phyloP scores from a whole-genome alignment of 768 basidiomycete genomes.

The Russula olivacea region DNA sequence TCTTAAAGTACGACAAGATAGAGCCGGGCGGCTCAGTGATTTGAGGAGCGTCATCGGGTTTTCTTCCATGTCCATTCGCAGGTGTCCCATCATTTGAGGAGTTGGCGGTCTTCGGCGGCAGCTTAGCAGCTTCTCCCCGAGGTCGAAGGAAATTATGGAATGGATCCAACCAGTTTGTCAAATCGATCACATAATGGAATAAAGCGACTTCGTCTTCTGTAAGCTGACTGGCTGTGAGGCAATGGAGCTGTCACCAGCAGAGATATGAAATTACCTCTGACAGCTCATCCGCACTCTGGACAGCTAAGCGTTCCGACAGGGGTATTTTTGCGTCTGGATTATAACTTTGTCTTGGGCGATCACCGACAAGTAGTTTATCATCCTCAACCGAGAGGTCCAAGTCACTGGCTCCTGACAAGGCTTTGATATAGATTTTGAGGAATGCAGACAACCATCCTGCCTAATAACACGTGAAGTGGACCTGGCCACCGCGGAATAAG shows the following conservation, averaged over 20 bases:
- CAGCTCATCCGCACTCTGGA: conserved; percentile 45
- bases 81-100: conserved; percentile 58
- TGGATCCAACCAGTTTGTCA: conserved; percentile 72
- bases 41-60: conserved; percentile 66
- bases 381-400: conserved; percentile 68
- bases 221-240: conserved; percentile 40
- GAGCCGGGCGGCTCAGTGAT: conserved; percentile 54
- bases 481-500: neutral
- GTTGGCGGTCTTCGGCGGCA: conserved; percentile 63
- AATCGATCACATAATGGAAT: conserved; percentile 51
- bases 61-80: conserved; percentile 52
- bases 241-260: conserved; percentile 20
- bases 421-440: conserved; percentile 71
- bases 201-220: conserved; percentile 57
- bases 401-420: conserved; percentile 73
- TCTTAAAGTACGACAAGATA: conserved; percentile 54
- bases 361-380: conserved; percentile 74
- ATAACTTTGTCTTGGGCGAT: conserved; percentile 62
- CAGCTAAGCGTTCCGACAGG: conserved; percentile 52
- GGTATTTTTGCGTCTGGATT: conserved; percentile 46
- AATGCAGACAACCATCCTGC: conserved; percentile 61
- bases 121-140: conserved; percentile 68
- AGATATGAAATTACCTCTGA: conserved; percentile 41
- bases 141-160: conserved; percentile 72
- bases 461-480: neutral